A percentile compares a stretch with the other conserved stretches of the same genome.
These are phyloP conservation scores for Linnemannia schmuckeri DNA, from an alignment of 192 early-diverging fungal genomes.

Conservation along the genomic window DNA sequence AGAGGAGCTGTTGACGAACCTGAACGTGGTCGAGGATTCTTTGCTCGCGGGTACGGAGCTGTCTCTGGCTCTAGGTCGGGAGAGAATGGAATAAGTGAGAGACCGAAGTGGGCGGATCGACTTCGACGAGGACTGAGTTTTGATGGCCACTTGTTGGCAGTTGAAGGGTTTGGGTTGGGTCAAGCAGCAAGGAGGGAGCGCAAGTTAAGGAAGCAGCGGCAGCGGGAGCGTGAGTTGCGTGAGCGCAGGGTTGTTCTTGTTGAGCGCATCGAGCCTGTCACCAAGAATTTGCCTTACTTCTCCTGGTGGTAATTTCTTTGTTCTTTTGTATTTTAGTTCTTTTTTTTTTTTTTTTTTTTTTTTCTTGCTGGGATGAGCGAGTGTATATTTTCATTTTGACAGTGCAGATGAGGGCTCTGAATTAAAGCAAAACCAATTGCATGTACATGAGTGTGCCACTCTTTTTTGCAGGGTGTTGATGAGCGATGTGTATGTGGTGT, in stretches of 20 bases:
- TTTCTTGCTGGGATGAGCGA: no score
- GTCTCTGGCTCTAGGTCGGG: neutral
- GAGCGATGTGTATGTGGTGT: neutral
- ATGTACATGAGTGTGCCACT: neutral
- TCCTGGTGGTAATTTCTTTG: constrained; percentile 32
- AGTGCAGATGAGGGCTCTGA: neutral
- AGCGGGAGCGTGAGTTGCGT: constrained; percentile 44
- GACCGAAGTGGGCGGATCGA: constrained; percentile 49
- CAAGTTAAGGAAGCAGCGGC: constrained; percentile 38
- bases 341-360: neutral
- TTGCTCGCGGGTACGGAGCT: constrained; percentile 29
- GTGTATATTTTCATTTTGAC: neutral
- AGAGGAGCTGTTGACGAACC: constrained; percentile 7
- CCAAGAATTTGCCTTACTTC: constrained; percentile 52
- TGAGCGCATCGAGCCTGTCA: constrained; percentile 53
- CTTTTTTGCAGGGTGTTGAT: neutral
- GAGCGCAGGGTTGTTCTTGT: constrained; percentile 43
- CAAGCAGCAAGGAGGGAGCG: constrained; percentile 35
- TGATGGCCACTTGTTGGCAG: constrained; percentile 36
- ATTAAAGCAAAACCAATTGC: neutral
- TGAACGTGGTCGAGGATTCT: constrained; percentile 31
- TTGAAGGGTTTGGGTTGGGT: constrained; percentile 27
- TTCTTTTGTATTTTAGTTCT: neutral
- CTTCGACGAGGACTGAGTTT: constrained; percentile 43
- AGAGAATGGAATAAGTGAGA: constrained; percentile 12